Evolutionary conservation across 2,329 filamentous ascomycete species (phyloP).

Genomic region (Delphinella strobiligena): DNA sequence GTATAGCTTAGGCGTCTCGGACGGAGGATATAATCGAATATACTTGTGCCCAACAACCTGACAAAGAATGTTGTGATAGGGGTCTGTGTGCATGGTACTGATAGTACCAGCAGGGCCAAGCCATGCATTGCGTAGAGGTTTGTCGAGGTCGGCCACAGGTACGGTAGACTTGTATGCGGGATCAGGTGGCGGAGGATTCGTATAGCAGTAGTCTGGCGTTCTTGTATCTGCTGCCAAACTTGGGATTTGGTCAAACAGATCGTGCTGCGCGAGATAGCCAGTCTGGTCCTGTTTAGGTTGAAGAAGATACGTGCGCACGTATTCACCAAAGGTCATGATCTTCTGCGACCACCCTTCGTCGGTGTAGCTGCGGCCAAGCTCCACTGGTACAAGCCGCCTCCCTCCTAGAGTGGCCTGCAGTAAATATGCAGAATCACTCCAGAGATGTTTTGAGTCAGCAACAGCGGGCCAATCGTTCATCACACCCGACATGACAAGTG

Average conservation of each 20-base stretch:
- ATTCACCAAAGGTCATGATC: slow-evolving; percentile 62
- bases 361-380: slow-evolving; percentile 72
- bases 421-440: slow-evolving; percentile 65
- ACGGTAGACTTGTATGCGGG: slow-evolving; percentile 61
- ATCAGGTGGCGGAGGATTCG: slow-evolving; percentile 53
- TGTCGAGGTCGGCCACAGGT: slow-evolving; percentile 21
- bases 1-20: slow-evolving; percentile 44
- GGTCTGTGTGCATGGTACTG: slow-evolving; percentile 86
- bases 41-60: slow-evolving; percentile 90
- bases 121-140: slow-evolving; percentile 79
- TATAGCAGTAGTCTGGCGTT: slow-evolving; percentile 77
- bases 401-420: slow-evolving; percentile 63
- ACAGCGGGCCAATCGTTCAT: slow-evolving; percentile 67
- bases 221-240: slow-evolving; percentile 60
- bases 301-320: slow-evolving; percentile 52
- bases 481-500: slow-evolving; percentile 57
- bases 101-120: slow-evolving; percentile 80
- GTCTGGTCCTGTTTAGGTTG: slow-evolving; percentile 20
- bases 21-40: slow-evolving; percentile 71
- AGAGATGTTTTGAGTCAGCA: slow-evolving; percentile 43
- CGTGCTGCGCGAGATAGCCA: slow-evolving; percentile 86
- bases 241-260: slow-evolving; percentile 75
- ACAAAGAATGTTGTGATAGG: slow-evolving; percentile 82
- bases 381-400: slow-evolving; percentile 69
- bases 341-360: slow-evolving; percentile 75